These are phyloP conservation scores for Leccinum boreale DNA, from an alignment of 768 basidiomycete genomes.

Conservation along the genomic window DNA sequence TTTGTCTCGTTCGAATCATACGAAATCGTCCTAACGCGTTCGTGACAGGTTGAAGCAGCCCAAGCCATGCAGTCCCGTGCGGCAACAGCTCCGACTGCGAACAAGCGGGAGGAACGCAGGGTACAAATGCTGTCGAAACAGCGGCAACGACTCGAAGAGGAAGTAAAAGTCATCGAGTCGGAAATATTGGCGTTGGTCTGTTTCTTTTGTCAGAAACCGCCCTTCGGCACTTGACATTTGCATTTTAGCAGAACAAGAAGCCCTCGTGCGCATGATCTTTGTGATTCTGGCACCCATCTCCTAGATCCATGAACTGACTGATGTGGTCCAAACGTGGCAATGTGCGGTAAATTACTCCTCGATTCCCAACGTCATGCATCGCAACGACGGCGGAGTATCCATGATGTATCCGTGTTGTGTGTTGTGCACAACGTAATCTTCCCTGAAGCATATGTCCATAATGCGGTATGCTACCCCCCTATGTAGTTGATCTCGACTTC, in stretches of 20 bases:
- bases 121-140: conserved; percentile 65
- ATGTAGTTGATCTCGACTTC: too few species aligned
- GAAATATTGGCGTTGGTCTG: conserved; percentile 59
- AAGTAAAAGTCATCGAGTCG: conserved; percentile 54
- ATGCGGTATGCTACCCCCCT: not conserved
- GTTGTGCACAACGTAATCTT: not conserved
- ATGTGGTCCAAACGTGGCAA: not conserved
- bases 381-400: not conserved
- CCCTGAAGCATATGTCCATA: not conserved
- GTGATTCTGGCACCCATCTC: not conserved
- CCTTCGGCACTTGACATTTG: conserved; percentile 5
- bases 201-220: not conserved
- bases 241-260: conserved; percentile 23
- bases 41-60: conserved; percentile 52
- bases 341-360: not conserved
- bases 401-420: not conserved
- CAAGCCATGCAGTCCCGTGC: conserved; percentile 39
- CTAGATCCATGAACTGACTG: not conserved
- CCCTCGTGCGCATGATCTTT: not conserved
- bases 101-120: conserved; percentile 65
- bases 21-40: not conserved
- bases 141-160: conserved; percentile 62
- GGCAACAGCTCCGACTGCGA: conserved; percentile 47
- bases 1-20: conserved; percentile 21
- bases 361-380: not conserved